Evolutionary conservation across 371 early-diverging fungal genomes (phyloP).

Genomic region (Mortierella sp.): DNA sequence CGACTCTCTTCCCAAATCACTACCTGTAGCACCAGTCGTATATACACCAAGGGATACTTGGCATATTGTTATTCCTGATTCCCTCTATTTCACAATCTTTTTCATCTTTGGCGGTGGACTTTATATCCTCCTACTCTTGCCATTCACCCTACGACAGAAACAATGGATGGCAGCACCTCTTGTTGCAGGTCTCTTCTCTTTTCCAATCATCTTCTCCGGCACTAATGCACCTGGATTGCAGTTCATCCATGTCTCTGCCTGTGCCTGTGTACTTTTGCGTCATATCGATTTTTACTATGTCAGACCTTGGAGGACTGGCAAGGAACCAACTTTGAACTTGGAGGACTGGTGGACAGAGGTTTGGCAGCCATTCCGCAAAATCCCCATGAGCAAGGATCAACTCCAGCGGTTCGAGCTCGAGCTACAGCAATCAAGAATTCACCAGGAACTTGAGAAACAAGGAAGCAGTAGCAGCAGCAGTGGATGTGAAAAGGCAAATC

Average conservation of each 20-base stretch:
- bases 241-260: conserved; percentile 33
- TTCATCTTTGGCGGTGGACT: conserved; percentile 55
- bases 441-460: conserved; percentile 30
- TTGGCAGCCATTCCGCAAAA: conserved; percentile 55
- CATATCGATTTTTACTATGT: conserved; percentile 49
- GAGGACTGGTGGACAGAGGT: conserved; percentile 51
- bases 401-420: conserved; percentile 48
- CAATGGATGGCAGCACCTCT: conserved; percentile 42
- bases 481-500: neutral
- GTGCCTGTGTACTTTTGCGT: conserved; percentile 51
- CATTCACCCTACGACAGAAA: conserved; percentile 40
- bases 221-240: conserved; percentile 29
- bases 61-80: conserved; percentile 29
- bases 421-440: conserved; percentile 25
- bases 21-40: conserved; percentile 34
- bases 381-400: conserved; percentile 51
- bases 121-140: conserved; percentile 45
- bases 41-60: conserved; percentile 7
- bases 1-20: conserved; percentile 25
- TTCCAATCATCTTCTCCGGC: conserved; percentile 36
- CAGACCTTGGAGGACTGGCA: conserved; percentile 48
- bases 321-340: conserved; percentile 45
- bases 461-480: conserved; percentile 3
- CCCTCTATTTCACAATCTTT: conserved; percentile 46
- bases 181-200: conserved; percentile 19